Base-by-base conservation (phyloP, 78 protist species). In the Pigoraptor vietnamica region DNA sequence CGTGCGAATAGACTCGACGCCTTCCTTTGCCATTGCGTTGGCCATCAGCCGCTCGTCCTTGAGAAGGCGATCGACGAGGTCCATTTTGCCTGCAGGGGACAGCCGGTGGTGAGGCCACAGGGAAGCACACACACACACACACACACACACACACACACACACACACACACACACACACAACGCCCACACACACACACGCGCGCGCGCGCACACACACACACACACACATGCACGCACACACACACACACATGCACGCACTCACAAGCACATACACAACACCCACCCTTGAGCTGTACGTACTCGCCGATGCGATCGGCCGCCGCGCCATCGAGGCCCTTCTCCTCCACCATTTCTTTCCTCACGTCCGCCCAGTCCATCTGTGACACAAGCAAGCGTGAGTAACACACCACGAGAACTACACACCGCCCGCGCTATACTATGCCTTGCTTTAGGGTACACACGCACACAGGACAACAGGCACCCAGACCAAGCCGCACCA, bases 301-400 rank as follows among this genome's bases (percentile, higher is more conserved):
- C 35, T 48, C 56, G 36, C 94, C 94, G n/a, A 97, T 96, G 29
- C 34, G 32, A 81, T 97, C 98, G 33, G 98, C 98, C 25, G 91
- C 92, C 32, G 84, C 95, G 1, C 1, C 83, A 35, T 2, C 88
- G 6, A 97, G 81, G 36, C 96, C 97, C 93, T 96, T 97, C 24
- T 89, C 95, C 35, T 95, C 96, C 19, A 94, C 93, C 98, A 98
- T 96, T 92, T 98, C 99, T 36, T 92, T 90, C 14, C 93, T 23
- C 32, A 98, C 98, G 29, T 91, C 96, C 23, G 67, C 95, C 99
- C 98, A 97, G 67, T 97, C 93, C 56, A 24, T 2, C 88, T 83
- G 38, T 35, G 0, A 23, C 84, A 81, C 14, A 81, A 81, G 24
- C 19, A 36, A 91, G 29, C n/a, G n/a, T n/a, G n/a, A n/a, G n/a